These are phyloP conservation scores for Phytophthora palmivora DNA, from an alignment of 352 stramenopile genomes.

Conservation along the genomic window DNA sequence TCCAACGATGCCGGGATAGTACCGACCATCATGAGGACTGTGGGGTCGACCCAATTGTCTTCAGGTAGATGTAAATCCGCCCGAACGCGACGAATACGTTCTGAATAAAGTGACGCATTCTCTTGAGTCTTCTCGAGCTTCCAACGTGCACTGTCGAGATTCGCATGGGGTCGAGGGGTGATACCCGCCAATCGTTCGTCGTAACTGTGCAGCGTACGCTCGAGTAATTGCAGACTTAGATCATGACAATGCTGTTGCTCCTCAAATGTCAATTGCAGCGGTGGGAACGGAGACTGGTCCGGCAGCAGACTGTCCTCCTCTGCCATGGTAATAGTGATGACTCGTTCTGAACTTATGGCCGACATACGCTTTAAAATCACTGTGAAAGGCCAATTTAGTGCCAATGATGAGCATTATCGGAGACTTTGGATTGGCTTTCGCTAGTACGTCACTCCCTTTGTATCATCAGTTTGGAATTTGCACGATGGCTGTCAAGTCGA, in stretches of 20 bases:
- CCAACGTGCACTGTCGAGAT: slow-evolving; percentile 44
- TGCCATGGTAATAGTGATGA: slow-evolving; percentile 18
- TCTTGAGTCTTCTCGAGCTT: slow-evolving; percentile 45
- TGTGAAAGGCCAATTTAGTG: slow-evolving; percentile 1
- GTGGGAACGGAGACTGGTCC: slow-evolving; percentile 41
- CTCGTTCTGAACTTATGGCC: slow-evolving; percentile 28
- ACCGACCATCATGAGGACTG: slow-evolving; percentile 48
- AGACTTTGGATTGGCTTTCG: slow-evolving; percentile 29
- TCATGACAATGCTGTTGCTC: slow-evolving; percentile 45
- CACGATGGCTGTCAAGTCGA: slow-evolving; percentile 22
- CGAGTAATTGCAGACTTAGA: slow-evolving; percentile 41
- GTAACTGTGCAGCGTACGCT: slow-evolving; percentile 47
- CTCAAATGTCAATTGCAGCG: slow-evolving; percentile 34
- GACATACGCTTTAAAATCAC: not conserved
- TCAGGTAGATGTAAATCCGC: slow-evolving; percentile 38
- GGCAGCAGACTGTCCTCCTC: slow-evolving; percentile 26
- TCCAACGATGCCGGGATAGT: slow-evolving; percentile 54
- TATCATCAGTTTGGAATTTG: slow-evolving; percentile 20
- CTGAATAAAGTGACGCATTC: slow-evolving; percentile 43
- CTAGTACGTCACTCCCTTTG: slow-evolving; percentile 3
- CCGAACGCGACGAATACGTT: slow-evolving; percentile 34
- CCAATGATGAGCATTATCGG: not conserved
- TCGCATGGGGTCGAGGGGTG: slow-evolving; percentile 28
- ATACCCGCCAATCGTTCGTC: slow-evolving; percentile 37
- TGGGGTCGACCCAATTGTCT: slow-evolving; percentile 39